These are phyloP conservation scores for Penicillium paradoxum DNA, from an alignment of 495 filamentous ascomycete species.

Conservation along the genomic window DNA sequence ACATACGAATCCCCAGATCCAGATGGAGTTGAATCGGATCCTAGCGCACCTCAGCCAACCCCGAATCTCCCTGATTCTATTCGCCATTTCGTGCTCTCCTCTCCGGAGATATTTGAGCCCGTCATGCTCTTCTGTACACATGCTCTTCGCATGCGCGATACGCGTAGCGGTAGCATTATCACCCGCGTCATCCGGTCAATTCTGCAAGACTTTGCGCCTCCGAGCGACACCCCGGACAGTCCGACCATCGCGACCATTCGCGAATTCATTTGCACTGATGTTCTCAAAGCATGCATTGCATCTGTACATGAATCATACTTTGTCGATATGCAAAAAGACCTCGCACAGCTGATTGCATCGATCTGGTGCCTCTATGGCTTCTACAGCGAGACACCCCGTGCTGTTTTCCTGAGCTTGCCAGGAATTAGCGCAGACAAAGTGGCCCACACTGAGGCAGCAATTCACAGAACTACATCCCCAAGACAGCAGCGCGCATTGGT, in stretches of 20 bases:
- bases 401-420: conserved; percentile 53
- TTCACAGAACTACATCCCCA: conserved; percentile 56
- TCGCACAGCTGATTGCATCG: conserved; percentile 79
- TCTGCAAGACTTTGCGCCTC: conserved; percentile 66
- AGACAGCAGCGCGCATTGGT: conserved; percentile 78
- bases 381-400: conserved; percentile 49
- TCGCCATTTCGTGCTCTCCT: conserved; percentile 75
- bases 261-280: conserved; percentile 84
- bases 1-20: conserved; percentile 27
- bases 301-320: conserved; percentile 94
- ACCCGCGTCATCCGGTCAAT: conserved; percentile 79
- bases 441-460: conserved; percentile 46
- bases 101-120: conserved; percentile 74
- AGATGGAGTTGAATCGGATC: conserved; percentile 38
- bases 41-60: conserved; percentile 31
- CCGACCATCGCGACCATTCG: conserved; percentile 66
- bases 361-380: conserved; percentile 72
- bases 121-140: conserved; percentile 88
- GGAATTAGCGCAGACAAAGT: conserved; percentile 48
- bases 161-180: conserved; percentile 79
- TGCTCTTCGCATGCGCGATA: conserved; percentile 84
- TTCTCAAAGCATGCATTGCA: conserved; percentile 75
- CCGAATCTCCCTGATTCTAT: conserved; percentile 47
- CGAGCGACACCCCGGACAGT: conserved; percentile 41
- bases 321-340: conserved; percentile 90